Conservation (phyloP, 1,139 yeast species). For the Wickerhamomyces sp. region DNA sequence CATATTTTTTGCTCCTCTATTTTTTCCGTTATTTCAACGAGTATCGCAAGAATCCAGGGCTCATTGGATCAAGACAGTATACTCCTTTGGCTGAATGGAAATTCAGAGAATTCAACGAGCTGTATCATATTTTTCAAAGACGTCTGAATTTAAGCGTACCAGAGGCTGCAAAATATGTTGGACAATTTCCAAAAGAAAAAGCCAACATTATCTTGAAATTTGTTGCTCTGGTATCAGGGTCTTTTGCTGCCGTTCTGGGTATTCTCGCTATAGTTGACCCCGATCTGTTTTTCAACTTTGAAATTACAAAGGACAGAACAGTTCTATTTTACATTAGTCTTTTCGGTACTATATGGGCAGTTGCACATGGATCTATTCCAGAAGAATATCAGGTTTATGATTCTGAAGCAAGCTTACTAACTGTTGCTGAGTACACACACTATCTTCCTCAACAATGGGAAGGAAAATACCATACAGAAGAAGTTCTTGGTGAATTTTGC, state of each 20-base stretch:
- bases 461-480: constrained; percentile 74
- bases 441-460: constrained; percentile 87
- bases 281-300: constrained; percentile 86
- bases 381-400: constrained; percentile 71
- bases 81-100: constrained; percentile 96
- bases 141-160: constrained; percentile 73
- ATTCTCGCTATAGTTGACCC: constrained; percentile 85
- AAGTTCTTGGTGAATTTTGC: constrained; percentile 80
- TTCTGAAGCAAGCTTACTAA: constrained; percentile 78
- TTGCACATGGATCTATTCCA: constrained; percentile 58
- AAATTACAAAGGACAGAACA: constrained; percentile 74
- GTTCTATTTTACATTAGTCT: constrained; percentile 84
- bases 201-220: constrained; percentile 59
- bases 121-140: constrained; percentile 80
- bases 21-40: constrained; percentile 92
- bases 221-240: constrained; percentile 77
- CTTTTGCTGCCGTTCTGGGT: constrained; percentile 84
- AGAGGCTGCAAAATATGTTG: constrained; percentile 77
- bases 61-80: constrained; percentile 81
- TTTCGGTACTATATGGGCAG: constrained; percentile 79
- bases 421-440: constrained; percentile 84
- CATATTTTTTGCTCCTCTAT: constrained; percentile 75
- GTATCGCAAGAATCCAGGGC: constrained; percentile 82
- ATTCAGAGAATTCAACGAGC: constrained; percentile 87
- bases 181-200: constrained; percentile 89